These are phyloP conservation scores for Claviceps sp. DNA, from an alignment of 2,329 filamentous ascomycete species.

Conservation along the genomic window DNA sequence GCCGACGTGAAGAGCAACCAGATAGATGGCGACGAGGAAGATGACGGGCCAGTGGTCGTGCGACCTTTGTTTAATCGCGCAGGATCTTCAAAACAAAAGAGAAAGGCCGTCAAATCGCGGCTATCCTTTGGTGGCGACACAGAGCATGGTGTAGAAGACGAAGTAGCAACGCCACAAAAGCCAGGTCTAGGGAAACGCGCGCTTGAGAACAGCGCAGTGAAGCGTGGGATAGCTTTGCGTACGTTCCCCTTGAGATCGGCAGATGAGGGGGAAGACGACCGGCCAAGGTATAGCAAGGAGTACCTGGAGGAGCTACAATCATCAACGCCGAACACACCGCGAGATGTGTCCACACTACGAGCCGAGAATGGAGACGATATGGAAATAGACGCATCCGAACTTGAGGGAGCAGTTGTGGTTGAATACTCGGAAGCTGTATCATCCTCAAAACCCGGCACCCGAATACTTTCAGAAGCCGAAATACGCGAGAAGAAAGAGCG, in stretches of 20 bases:
- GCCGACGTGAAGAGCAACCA: constrained; percentile 11
- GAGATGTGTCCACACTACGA: constrained; percentile 36
- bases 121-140: constrained; percentile 62
- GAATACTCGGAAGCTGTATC: constrained; percentile 24
- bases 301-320: constrained; percentile 75
- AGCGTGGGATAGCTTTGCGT: constrained; percentile 33
- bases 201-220: constrained; percentile 52
- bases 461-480: constrained; percentile 69
- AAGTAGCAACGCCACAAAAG: constrained; percentile 51
- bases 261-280: constrained; percentile 47
- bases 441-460: constrained; percentile 21
- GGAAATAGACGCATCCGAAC: constrained; percentile 44
- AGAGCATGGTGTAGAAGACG: constrained; percentile 29
- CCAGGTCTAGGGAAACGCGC: constrained; percentile 50
- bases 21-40: constrained; percentile 26
- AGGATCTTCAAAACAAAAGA: constrained; percentile 48
- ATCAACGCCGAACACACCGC: constrained; percentile 73
- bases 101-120: constrained; percentile 42
- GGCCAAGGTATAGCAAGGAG: constrained; percentile 74
- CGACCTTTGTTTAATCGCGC: constrained; percentile 34
- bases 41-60: constrained; percentile 33
- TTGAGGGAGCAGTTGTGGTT: constrained; percentile 53
- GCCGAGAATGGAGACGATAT: constrained; percentile 37
- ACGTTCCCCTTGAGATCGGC: constrained; percentile 38
- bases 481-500: constrained; percentile 87